Evolutionary conservation across 495 filamentous ascomycete species (phyloP), one percentile per base, ranked within the genome.

Genomic region (Xylaria cubensis): DNA sequence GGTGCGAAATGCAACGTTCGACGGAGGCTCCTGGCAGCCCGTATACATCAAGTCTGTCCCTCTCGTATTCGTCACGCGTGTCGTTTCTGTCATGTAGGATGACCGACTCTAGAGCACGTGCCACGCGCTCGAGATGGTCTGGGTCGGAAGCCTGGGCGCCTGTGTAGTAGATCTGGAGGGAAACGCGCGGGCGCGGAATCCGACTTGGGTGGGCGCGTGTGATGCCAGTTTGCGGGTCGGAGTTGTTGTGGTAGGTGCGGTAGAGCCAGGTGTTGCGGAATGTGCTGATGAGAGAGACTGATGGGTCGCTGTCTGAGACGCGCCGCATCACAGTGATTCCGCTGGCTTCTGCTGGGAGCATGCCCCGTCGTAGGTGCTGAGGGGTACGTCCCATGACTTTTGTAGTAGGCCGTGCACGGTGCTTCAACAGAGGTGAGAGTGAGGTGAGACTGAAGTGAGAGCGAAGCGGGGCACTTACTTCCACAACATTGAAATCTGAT

Each of bases 141-240:
- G 59, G 59, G 39, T 63, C 59, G 59, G 34, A 26, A 44, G 36
- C 59, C 21, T 63, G 59, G 13, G 59, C 39, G 59, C 59, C 59
- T 51, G 36, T 63, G 39, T 63, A 63, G 29, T 63, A 63, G 12
- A 63, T 26, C 59, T 63, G 59, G 59, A 63, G 59, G 13, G 59
- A 63, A 26, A 26, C 21, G 36, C 59, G 59, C 8, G 59, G 58
- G 12, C 58, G 58, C 58, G 48, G 48, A 51, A 51, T 51, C 48
- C 48, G 6, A 51, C 48, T 51, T 51, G 48, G 58, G 32, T 24
- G 34, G 34, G 34, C 21, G 29, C 29, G 29, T 6, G 17, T 61
- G 58, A n/a, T 61, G 58, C 58, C 48, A 51, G 48, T 51, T 51
- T 58, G 55, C 55, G 55, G 55, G 29, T 34, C 32, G 34, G 58